These are phyloP conservation scores for Colletotrichum tabaci DNA, from an alignment of 2,329 filamentous ascomycete species.

Conservation along the genomic window DNA sequence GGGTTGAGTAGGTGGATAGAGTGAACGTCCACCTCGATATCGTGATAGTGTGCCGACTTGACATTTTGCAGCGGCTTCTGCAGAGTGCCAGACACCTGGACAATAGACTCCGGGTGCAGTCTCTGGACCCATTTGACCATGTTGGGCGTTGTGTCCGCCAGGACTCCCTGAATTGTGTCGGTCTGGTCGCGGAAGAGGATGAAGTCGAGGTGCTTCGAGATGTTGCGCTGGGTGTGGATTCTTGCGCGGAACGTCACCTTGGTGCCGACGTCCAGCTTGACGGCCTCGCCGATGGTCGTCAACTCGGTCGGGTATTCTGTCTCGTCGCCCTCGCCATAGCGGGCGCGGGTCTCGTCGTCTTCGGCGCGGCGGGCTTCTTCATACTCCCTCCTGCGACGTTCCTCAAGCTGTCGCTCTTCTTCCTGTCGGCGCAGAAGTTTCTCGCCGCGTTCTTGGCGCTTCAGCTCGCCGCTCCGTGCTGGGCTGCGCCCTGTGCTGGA, in stretches of 20 bases:
- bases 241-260: slow-evolving; percentile 65
- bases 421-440: slow-evolving; percentile 30
- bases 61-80: slow-evolving; percentile 82
- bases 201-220: slow-evolving; percentile 88
- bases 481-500: slow-evolving; percentile 31
- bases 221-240: slow-evolving; percentile 83
- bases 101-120: slow-evolving; percentile 82
- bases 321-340: slow-evolving; percentile 34
- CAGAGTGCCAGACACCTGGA: slow-evolving; percentile 81
- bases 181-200: slow-evolving; percentile 89
- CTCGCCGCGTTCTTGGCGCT: slow-evolving; percentile 29
- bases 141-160: slow-evolving; percentile 70
- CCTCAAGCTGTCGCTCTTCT: slow-evolving; percentile 30
- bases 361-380: slow-evolving; percentile 36
- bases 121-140: slow-evolving; percentile 93
- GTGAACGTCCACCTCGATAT: slow-evolving; percentile 81
- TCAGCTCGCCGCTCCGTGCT: slow-evolving; percentile 28
- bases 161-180: slow-evolving; percentile 86
- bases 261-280: slow-evolving; percentile 48
- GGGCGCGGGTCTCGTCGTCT: slow-evolving; percentile 35
- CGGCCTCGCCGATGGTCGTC: slow-evolving; percentile 36
- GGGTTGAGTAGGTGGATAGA: slow-evolving; percentile 67
- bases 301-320: slow-evolving; percentile 29
- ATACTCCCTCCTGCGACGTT: slow-evolving; percentile 22
- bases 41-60: slow-evolving; percentile 81